phyloP scores from a whole-genome alignment of 805 yeast genomes.

The Myxozyma monticola region DNA sequence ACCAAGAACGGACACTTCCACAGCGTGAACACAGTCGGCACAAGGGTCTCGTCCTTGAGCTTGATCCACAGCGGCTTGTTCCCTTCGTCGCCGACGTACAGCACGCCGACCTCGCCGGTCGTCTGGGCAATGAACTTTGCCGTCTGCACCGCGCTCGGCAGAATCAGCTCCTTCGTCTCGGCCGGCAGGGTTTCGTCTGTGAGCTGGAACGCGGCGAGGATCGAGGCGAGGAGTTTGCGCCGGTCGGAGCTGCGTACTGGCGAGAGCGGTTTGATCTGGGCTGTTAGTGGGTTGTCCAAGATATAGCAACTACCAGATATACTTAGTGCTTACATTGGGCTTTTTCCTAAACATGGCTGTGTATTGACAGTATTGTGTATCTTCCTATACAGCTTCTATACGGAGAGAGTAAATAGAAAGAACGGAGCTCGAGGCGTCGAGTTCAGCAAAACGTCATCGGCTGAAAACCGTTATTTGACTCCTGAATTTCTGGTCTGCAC shows the following conservation, averaged over 20 bases:
- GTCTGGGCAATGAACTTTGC: conserved; percentile 58
- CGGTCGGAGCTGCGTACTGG: conserved; percentile 83
- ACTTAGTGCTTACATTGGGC: conserved; percentile 41
- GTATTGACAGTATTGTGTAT: too few relatives aligned
- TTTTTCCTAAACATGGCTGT: conserved; percentile 63
- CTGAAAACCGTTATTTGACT: background rate
- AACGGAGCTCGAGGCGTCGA: background rate
- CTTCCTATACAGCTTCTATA: background rate
- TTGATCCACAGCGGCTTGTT: conserved; percentile 70
- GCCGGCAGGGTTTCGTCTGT: conserved; percentile 41
- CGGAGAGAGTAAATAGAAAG: too few relatives aligned
- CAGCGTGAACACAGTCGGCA: conserved; percentile 72
- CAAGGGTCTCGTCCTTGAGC: conserved; percentile 38
- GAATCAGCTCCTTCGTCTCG: conserved; percentile 44
- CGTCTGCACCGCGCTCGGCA: conserved; percentile 61
- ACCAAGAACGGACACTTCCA: conserved; percentile 69
- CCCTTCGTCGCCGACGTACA: conserved; percentile 60
- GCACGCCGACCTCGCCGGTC: conserved; percentile 53
- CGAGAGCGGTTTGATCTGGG: conserved; percentile 65
- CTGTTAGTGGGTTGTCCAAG: background rate
- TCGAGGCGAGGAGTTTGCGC: conserved; percentile 49
- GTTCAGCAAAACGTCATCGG: background rate
- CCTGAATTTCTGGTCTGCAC: too few relatives aligned
- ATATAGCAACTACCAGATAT: background rate
- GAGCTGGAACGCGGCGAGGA: conserved; percentile 47